Base-by-base conservation (phyloP, 2,329 filamentous ascomycete species). In the Botrytis cinerea region DNA sequence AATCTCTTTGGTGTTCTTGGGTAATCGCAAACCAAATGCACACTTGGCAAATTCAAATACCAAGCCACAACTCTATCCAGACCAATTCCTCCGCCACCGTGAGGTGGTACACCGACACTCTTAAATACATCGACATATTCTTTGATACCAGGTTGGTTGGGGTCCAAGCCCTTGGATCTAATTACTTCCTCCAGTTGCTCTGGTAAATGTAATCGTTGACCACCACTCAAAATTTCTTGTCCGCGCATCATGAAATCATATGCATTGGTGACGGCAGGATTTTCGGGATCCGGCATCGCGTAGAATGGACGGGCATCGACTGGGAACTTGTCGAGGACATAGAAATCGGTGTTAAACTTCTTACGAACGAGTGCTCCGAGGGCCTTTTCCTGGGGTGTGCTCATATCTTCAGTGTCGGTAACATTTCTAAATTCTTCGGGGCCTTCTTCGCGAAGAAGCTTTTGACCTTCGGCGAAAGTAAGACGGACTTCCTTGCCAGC, bases 311-410 rank as follows among this genome's bases (percentile, higher is more conserved):
- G 90, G 32, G 96, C 93, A 54, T 87, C 86, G 82, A 96, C 90
- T 62, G 96, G 96, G 87, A 97, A 99, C 84, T 98, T 96, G 86
- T 98, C 95, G 75, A 99, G 88, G 35, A 97, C 91, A 85, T 97
- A 98, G 85, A 98, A 98, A 85, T 99, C 96, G 74, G 94, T 96
- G 81, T 92, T 89, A 87, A 92, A 97, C 84, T 97, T 98, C 79
- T 93, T 88, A 73, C 93, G 91, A 77, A 98, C 90, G 66, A 98
- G 87, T 40, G 90, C 91, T 73, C 96, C 96, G 14, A 98, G 90
- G n/a, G 92, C 93, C 84, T 95, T 95, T 82, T 96, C 93, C 80
- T 95, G 91, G 0, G 93, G 90, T 0, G 93, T 96, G 80, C 84
- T 88, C 86, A 95, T 90, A 80, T 96, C 93, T 80, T 95, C 93